phyloP scores from a whole-genome alignment of 1,284 basidiomycete genomes.

The Porodaedalea pini region DNA sequence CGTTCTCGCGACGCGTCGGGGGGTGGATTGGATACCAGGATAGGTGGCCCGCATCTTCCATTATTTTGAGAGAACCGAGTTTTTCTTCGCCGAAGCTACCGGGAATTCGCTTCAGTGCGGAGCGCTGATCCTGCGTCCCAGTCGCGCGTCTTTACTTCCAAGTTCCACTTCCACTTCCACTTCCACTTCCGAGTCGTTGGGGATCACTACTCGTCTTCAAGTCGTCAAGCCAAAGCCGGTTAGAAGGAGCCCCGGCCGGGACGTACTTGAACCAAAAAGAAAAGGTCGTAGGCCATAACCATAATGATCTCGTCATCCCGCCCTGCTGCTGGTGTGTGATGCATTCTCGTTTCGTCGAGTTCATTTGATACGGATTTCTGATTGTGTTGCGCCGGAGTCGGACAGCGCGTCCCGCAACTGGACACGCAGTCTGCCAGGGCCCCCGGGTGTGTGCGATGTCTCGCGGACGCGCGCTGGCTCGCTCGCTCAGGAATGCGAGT shows the following conservation, averaged over 20 bases:
- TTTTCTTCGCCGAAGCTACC: no score
- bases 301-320: background rate
- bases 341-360: background rate
- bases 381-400: background rate
- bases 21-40: no score
- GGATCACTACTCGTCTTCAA: background rate
- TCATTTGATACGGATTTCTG: background rate
- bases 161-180: background rate
- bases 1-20: no score
- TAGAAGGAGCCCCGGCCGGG: background rate
- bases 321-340: background rate
- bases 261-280: background rate
- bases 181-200: background rate
- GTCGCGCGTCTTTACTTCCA: no score
- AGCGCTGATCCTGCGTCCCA: no score
- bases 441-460: conserved; percentile 1
- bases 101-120: no score
- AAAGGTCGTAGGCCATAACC: background rate
- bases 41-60: no score
- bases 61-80: no score
- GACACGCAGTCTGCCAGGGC: background rate
- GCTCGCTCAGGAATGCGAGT: background rate
- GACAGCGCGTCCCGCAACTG: background rate
- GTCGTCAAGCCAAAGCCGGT: background rate
- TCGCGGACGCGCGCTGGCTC: background rate